Percentiles rank a stretch among this genome's conserved stretches.
Conservation (phyloP, 148 eudicot genomes). For the Cornus kousa region DNA sequence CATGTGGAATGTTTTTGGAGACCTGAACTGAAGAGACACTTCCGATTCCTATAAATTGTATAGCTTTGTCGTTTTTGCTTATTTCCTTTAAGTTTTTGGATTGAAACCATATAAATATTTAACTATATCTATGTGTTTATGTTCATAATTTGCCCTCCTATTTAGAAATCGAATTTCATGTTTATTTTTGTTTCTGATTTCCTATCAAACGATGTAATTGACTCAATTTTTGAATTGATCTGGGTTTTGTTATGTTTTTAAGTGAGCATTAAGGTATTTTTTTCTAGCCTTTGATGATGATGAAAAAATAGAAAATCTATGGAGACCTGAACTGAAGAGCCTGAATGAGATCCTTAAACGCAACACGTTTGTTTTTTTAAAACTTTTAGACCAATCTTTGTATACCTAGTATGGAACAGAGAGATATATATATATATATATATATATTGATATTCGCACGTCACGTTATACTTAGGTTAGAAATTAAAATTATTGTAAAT, state of each 20-base stretch:
- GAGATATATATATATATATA: too few species aligned
- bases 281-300: conserved; percentile 8
- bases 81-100: not conserved
- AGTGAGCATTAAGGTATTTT: not conserved
- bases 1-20: conserved; percentile 16
- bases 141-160: not conserved
- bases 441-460: too few species aligned
- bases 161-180: not conserved
- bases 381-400: too few species aligned
- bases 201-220: not conserved
- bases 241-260: not conserved
- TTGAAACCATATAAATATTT: not conserved
- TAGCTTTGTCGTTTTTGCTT: not conserved
- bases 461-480: too few species aligned
- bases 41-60: not conserved
- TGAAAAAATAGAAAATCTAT: conserved; percentile 7
- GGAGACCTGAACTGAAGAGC: conserved; percentile 22
- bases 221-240: not conserved
- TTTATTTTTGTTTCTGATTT: too few species aligned
- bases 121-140: too few species aligned
- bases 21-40: conserved; percentile 20
- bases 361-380: not conserved
- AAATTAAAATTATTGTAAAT: too few species aligned
- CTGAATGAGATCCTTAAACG: not conserved
- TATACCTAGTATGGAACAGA: too few species aligned